These are phyloP conservation scores for Trichoderma pleuroti DNA, from an alignment of 2,329 filamentous ascomycete genomes.

Conservation along the genomic window DNA sequence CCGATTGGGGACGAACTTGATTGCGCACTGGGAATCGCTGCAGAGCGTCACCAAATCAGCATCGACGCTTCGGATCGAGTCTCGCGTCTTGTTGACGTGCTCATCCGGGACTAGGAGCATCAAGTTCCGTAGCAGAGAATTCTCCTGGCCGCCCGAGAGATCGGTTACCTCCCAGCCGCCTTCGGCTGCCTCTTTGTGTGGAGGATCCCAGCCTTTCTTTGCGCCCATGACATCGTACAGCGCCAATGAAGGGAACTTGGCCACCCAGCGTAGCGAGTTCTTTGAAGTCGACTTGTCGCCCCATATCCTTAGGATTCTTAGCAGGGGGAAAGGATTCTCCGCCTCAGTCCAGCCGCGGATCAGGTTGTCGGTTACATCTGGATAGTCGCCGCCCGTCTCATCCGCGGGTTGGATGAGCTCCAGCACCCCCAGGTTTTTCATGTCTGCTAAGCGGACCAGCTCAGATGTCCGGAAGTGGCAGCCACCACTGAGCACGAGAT, in stretches of 20 bases:
- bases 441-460: conserved; percentile 38
- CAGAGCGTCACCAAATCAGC: conserved; percentile 34
- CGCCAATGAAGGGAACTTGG: conserved; percentile 42
- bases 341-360: conserved; percentile 44
- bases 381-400: conserved; percentile 29
- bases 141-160: conserved; percentile 27
- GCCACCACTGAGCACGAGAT: conserved; percentile 39
- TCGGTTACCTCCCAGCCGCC: conserved; percentile 36
- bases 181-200: conserved; percentile 24
- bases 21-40: conserved; percentile 31
- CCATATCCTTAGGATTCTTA: conserved; percentile 47
- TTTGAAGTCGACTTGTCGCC: conserved; percentile 39
- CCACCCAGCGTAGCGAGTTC: conserved; percentile 40
- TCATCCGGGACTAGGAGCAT: conserved; percentile 34
- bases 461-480: conserved; percentile 37
- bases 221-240: conserved; percentile 43
- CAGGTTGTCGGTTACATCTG: conserved; percentile 43
- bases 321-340: conserved; percentile 42
- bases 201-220: conserved; percentile 36
- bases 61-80: conserved; percentile 34
- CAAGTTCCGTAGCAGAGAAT: conserved; percentile 35
- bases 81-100: conserved; percentile 24
- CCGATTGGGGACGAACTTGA: conserved; percentile 32
- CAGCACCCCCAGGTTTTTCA: conserved; percentile 47
- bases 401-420: conserved; percentile 43